phyloP scores from a whole-genome alignment of 495 filamentous ascomycete genomes.

The Annulohypoxylon maeteangense region DNA sequence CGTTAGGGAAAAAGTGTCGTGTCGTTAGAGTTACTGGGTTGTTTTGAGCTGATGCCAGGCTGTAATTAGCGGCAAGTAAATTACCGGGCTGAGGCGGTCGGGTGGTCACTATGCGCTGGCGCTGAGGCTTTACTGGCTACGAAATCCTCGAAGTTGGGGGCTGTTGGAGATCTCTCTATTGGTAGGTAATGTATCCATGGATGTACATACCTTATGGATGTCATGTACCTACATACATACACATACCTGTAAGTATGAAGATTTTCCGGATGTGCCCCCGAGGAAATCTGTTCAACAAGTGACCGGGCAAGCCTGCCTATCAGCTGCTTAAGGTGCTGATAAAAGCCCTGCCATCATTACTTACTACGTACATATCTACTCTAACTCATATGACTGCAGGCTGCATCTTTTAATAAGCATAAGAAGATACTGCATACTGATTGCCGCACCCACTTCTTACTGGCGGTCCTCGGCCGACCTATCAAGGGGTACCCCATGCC shows the following conservation, averaged over 20 bases:
- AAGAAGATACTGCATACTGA: constrained; percentile 13
- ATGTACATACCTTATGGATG: background rate
- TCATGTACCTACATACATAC: background rate
- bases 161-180: constrained; percentile 7
- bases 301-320: constrained; percentile 28
- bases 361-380: constrained; percentile 34
- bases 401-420: constrained; percentile 23
- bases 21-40: too few relatives aligned
- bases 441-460: constrained; percentile 4
- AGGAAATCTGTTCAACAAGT: constrained; percentile 18
- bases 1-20: too few relatives aligned
- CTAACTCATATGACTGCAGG: constrained; percentile 29
- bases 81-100: constrained; percentile 47
- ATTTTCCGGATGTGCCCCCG: constrained; percentile 36
- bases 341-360: constrained; percentile 22
- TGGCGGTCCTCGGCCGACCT: constrained; percentile 17
- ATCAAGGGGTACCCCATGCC: constrained; percentile 31
- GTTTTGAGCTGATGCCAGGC: constrained; percentile 45
- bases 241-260: constrained; percentile 6
- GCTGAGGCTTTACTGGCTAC: constrained; percentile 40
- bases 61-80: constrained; percentile 45
- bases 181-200: background rate
- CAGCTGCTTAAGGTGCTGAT: constrained; percentile 23
- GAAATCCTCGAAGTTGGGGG: constrained; percentile 29
- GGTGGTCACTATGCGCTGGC: constrained; percentile 27